Evolutionary conservation across 176 grass and related monocot species (phyloP), one percentile per base, ranked within the genome.

Genomic region (Eragrostis nindensis): DNA sequence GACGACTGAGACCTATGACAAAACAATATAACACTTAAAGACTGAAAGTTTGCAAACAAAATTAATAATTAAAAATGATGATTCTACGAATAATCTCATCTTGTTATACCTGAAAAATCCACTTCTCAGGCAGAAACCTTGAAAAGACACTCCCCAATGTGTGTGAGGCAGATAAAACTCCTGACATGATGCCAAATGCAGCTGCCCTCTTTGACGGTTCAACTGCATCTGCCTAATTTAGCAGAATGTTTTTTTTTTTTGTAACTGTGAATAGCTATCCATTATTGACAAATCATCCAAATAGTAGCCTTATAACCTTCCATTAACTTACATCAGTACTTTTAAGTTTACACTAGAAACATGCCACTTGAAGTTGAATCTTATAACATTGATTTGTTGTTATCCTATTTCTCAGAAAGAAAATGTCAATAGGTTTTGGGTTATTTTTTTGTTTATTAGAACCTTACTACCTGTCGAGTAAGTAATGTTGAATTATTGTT

Each of bases 151-250:
- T 92, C 44, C 92, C 92, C 42, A 97, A 70, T 7, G 93, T 71
- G 63, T 97, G 94, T 11, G 85, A 90, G 4, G 87, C 92, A 3
- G 94, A 97, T 26, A 94, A 86, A 63, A 94, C 78, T 59, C 94
- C 92, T 11, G 92, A 87, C n/a, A 97, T 74, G 61, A 77, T 80
- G 54, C 94, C 94, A 85, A 94, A 94, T 76, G 76, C 87, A 30
- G 56, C 65, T 45, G 87, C 80, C 86, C 92, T 89, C 84, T 86
- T 92, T 60, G 79, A 80, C 13, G 85, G 59, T 71, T 94, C 85
- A 1, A 94, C 80, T 17, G 84, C 70, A 88, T 97, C 89, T 5
- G 87, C 89, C 92, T 97, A 81, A 85, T 89, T 55, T 17, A 56
- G 10, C 62, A 89, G 48, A 15, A 57, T 36, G n/a, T n/a, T n/a